These are phyloP conservation scores for Globisporangium apiculatum DNA, from an alignment of 352 stramenopile genomes.

Conservation along the genomic window DNA sequence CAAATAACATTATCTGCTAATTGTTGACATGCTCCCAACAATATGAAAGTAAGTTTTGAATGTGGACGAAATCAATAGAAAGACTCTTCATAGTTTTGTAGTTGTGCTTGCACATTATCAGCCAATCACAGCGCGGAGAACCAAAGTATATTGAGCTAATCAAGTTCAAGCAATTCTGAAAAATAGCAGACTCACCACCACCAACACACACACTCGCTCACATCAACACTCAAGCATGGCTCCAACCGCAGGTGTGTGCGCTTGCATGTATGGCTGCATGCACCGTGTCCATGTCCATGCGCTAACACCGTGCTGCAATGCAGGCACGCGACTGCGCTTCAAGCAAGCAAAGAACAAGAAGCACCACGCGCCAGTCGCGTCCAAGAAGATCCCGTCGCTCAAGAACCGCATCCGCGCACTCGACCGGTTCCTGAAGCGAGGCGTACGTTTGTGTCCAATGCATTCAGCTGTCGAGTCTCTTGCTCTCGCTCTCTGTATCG, in stretches of 20 bases:
- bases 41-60: no score
- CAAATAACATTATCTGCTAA: no score
- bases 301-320: neutral
- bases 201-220: no score
- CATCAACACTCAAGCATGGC: constrained; percentile 20
- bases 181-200: no score
- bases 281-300: neutral
- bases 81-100: no score
- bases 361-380: constrained; percentile 15
- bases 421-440: constrained; percentile 72
- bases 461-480: neutral
- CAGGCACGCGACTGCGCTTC: constrained; percentile 69
- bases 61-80: no score
- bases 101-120: no score
- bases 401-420: constrained; percentile 81
- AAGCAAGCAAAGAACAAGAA: constrained; percentile 56
- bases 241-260: constrained; percentile 35
- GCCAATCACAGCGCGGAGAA: no score
- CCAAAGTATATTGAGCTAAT: no score
- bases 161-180: no score
- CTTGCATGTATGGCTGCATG: neutral
- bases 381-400: constrained; percentile 70
- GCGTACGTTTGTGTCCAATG: constrained; percentile 18
- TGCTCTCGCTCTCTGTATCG: no score
- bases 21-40: no score